Evolutionary conservation across 2,329 filamentous ascomycete genomes (phyloP), one percentile per base, ranked within the genome.

Genomic region (Dichotomopilus funicola): DNA sequence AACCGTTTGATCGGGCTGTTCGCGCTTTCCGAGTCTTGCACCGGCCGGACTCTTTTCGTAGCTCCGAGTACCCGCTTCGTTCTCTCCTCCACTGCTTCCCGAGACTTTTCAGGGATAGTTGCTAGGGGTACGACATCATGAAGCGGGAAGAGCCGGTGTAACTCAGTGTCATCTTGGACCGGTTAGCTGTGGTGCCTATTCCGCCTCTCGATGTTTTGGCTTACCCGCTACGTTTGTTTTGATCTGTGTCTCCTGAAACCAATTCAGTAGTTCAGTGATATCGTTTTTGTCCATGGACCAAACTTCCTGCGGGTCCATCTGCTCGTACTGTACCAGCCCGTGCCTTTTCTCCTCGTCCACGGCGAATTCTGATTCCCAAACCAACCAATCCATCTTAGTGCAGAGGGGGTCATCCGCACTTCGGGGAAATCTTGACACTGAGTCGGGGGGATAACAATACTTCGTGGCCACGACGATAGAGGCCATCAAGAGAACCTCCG

Each of bases 381-480:
- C 71, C 0, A 70, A 60, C 92, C 92, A 97, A 66, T 92, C 75
- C 54, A 96, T 74, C 19, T 71, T 69, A n/a, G 84, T 70, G 3
- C 75, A 74, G 11, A 81, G 75, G 1, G 83, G 79, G 56, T 89
- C 85, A 8, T 73, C 71, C 11, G 72, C 61, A 13, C 74, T 75
- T 38, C 66, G 69, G 6, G 78, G 79, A 61, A 75, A 73, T 43
- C 85, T 74, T 51, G 75, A 68, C 10, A 77, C 64, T 27, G 74
- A 73, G 64, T 89, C 83, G 45, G 96, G 82, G 0, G 92, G 89
- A 63, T 89, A 91, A 19, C 87, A 75, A 2, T 96, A 69, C 64
- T 96, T 96, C 3, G 87, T 83, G 4, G 87, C 83, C 11, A 95
- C 77, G 2, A 96, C 74, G 3, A 96, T 69, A 3, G 89, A 73